Conservation (phyloP, 2,329 filamentous ascomycete genomes). For the Drechslera avenae region DNA sequence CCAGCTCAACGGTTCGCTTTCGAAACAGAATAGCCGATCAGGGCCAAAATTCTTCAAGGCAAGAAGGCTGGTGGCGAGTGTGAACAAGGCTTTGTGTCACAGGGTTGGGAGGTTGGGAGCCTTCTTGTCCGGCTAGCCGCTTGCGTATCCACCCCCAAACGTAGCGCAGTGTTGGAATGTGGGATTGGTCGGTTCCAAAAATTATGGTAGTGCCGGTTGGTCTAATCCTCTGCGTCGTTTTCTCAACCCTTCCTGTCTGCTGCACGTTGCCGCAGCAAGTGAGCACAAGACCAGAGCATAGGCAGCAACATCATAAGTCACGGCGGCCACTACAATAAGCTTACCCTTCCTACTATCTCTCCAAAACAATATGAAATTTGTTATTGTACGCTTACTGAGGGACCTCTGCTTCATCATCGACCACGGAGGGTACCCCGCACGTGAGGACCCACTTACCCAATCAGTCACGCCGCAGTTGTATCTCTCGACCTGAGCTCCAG, state of each 20-base stretch:
- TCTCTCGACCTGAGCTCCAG: not conserved
- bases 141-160: not conserved
- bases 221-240: not conserved
- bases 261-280: not conserved
- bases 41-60: too few species aligned
- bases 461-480: not conserved
- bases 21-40: too few species aligned
- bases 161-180: not conserved
- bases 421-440: constrained; percentile 10
- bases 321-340: too few species aligned
- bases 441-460: constrained; percentile 15
- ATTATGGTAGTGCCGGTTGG: not conserved
- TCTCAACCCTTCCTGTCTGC: not conserved
- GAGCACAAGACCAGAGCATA: not conserved
- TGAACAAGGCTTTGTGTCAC: not conserved
- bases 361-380: not conserved
- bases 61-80: too few species aligned
- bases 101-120: not conserved
- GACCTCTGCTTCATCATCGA: not conserved
- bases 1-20: too few species aligned
- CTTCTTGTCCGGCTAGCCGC: not conserved
- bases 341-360: not conserved
- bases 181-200: not conserved
- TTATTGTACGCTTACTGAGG: too few species aligned
- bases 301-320: not conserved